These are phyloP conservation scores for Quercus agrifolia DNA, from an alignment of 306 rosid species.

Conservation along the genomic window DNA sequence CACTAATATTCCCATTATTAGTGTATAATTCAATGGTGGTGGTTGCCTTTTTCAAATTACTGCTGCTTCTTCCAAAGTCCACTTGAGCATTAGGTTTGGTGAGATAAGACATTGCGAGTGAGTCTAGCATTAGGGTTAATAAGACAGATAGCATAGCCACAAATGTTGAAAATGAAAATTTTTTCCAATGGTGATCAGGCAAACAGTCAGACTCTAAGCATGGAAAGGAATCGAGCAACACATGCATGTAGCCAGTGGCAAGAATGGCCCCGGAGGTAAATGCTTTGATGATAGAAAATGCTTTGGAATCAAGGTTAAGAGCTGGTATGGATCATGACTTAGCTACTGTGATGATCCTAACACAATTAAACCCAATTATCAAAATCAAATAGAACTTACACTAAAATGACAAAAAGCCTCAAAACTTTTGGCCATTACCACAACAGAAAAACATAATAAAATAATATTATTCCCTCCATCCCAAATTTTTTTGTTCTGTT, in stretches of 20 bases:
- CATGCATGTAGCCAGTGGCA: conserved; percentile 75
- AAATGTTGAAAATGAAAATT: conserved; percentile 56
- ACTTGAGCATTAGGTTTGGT: background rate
- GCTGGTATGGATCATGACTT: conserved; percentile 18
- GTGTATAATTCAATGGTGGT: too few relatives aligned
- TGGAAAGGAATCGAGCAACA: conserved; percentile 46
- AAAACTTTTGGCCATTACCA: too few relatives aligned
- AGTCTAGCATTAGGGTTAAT: conserved; percentile 52
- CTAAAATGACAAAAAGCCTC: too few relatives aligned
- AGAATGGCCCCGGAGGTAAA: conserved; percentile 67
- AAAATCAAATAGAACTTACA: too few relatives aligned
- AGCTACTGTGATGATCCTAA: too few relatives aligned
- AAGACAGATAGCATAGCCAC: conserved; percentile 58
- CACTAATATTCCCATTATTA: background rate
- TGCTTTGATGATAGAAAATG: conserved; percentile 47
- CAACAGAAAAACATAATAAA: too few relatives aligned
- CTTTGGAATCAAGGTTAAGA: conserved; percentile 31
- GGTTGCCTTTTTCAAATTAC: too few relatives aligned
- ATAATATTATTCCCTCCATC: too few relatives aligned
- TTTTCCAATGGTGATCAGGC: conserved; percentile 52
- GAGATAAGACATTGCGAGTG: conserved; percentile 37
- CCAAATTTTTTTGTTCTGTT: too few relatives aligned
- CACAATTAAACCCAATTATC: too few relatives aligned
- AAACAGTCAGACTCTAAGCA: conserved; percentile 41
- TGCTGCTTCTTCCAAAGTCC: too few relatives aligned